These are phyloP conservation scores for Umbelopsis isabellina DNA, from an alignment of 192 early-diverging fungal genomes.

Conservation along the genomic window DNA sequence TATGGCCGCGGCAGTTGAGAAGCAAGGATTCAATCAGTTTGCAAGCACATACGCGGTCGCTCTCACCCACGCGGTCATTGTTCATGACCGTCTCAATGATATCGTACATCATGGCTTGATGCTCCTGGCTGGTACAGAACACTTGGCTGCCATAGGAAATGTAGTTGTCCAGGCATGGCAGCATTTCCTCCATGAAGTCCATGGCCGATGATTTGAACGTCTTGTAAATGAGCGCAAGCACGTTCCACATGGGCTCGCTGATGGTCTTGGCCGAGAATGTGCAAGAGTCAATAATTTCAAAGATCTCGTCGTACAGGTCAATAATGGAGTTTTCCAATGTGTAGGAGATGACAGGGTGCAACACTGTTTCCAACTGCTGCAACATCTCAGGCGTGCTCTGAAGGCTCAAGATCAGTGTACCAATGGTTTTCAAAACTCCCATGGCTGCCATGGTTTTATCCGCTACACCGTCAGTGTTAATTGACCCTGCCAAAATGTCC, in stretches of 20 bases:
- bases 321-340: conserved; percentile 75
- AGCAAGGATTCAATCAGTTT: conserved; percentile 85
- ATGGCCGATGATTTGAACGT: conserved; percentile 77
- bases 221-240: conserved; percentile 77
- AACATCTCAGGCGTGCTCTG: conserved; percentile 83
- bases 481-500: conserved; percentile 49
- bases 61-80: conserved; percentile 75
- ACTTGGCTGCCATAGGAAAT: conserved; percentile 84
- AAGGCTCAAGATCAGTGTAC: conserved; percentile 82
- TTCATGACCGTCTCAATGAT: conserved; percentile 85
- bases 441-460: conserved; percentile 90
- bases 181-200: conserved; percentile 90
- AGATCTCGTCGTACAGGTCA: conserved; percentile 84
- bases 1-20: conserved; percentile 78
- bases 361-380: conserved; percentile 73
- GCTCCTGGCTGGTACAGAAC: conserved; percentile 64
- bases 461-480: conserved; percentile 58
- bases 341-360: conserved; percentile 78
- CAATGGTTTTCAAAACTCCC: conserved; percentile 89
- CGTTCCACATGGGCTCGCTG: conserved; percentile 79
- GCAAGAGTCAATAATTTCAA: conserved; percentile 88
- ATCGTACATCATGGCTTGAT: conserved; percentile 76
- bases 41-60: conserved; percentile 78
- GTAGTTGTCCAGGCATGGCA: conserved; percentile 87
- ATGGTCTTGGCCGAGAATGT: conserved; percentile 83